Base-by-base conservation (phyloP, 73 alveolate genomes). In the Symbiodinium natans region DNA sequence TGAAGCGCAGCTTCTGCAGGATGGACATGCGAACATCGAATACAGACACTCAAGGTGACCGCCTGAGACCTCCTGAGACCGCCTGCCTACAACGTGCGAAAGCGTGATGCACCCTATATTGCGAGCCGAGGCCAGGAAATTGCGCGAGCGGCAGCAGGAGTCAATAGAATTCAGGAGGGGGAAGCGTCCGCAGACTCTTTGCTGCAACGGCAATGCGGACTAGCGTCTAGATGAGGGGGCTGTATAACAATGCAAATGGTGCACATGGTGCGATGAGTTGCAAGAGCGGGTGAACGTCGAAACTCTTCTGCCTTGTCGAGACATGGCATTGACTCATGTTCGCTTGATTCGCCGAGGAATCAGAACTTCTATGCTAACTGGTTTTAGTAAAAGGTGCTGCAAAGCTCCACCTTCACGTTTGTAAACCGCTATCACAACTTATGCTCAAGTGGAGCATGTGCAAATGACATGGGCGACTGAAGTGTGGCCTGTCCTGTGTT, bases 21-120 rank as follows among this genome's bases (percentile, higher is more conserved):
- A 39, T 56, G 83, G 94, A 48, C 68, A 33, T 52, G 68, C 59
- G 94, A 87, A n/a, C 21, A 38, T 9, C 42, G 94, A 34, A 87
- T 87, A 39, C 10, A 71, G 43, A 41, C 23, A 10, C 11, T 63
- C 17, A 63, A 63, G 82, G 82, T 29, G 31, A 13, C 11, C 82
- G 83, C 59, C 48, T 33, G 38, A 68, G 33, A 36, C 41, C 82
- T 68, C 11, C 9, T 34, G 82, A 11, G 9, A 13, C 82, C 75
- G 27, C 31, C 5, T 4, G n/a, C n/a, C n/a, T 48, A 48, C 63
- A 48, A 48, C 63, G 23, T 48, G 63, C 63, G 63, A 17, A 48
- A 10, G 17, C 8, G 63, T 48, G 63, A 1, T 63, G 8, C 17
- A 4, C 38, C 36, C 17, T 63, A 13, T 48, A 17, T 10, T 17